Base-by-base conservation (phyloP, 345 rosid species). In the Corchorus olitorius region DNA sequence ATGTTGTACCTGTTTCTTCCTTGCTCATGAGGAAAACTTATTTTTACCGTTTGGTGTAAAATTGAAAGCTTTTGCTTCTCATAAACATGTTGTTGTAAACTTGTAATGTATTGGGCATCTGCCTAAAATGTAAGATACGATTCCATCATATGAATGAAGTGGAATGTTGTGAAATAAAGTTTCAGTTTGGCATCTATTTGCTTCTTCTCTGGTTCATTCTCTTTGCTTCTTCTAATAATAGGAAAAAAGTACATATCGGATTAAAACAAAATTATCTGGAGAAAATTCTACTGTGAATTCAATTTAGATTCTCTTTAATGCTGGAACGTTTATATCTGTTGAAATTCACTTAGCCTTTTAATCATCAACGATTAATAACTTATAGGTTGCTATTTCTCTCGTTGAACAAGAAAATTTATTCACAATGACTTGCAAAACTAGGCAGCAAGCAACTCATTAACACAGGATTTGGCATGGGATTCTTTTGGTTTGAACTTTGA, bases 11-110 rank as follows among this genome's bases (percentile, higher is more conserved):
- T n/a, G 48, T 52, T 63, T 35, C 58, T 58, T 75, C 61, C 56
- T 45, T 9, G 22, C 4, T 8, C 22, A 22, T 10, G 37, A 70
- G 65, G 73, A 70, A 71, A 45, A 34, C 41, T 17, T 53, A 27
- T 17, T 55, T 65, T 14, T 66, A 34, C 0, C 76, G 50, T 71
- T 58, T 33, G 72, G 65, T 80, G 56, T 72, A 10, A 49, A 56
- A 13, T 59, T 71, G 2, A 20, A 53, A 20, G 48, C 52, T 4
- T 43, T 64, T 45, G 49, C 56, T 19, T 60, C 12, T 14, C 22
- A 20, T 59, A 59, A 45, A 58, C 45, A 2, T 41, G 75, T 41
- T 12, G 65, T 20, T 27, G 27, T n/a, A n/a, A n/a, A n/a, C n/a
- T n/a, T n/a, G n/a, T 27, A 35, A 4, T 72, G 22, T 56, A 15